phyloP scores from a whole-genome alignment of 1,284 basidiomycete species.

The Rhodotorula sp. region DNA sequence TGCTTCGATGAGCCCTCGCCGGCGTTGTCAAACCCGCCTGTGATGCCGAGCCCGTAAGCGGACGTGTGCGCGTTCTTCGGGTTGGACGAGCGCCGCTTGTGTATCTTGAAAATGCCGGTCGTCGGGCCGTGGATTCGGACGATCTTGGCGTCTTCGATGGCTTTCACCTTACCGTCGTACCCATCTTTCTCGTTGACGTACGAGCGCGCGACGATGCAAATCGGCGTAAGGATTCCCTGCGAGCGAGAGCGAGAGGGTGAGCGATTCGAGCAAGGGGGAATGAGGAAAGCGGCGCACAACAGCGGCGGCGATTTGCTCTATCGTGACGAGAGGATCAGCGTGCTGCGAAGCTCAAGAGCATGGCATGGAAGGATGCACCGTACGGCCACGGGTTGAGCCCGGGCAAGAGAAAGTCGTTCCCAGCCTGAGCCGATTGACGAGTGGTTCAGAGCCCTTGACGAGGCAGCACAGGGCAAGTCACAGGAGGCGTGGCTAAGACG shows the following conservation, averaged over 20 bases:
- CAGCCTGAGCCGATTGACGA: neutral
- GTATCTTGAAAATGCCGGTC: no score
- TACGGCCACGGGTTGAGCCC: slow-evolving; percentile 12
- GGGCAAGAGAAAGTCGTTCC: slow-evolving; percentile 11
- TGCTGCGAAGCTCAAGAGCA: no score
- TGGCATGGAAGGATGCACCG: neutral
- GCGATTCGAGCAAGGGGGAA: neutral
- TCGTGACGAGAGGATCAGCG: neutral
- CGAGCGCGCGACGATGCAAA: slow-evolving; percentile 1
- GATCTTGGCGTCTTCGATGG: neutral
- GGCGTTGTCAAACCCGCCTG: no score
- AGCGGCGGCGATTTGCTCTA: slow-evolving; percentile 14
- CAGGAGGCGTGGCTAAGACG: no score
- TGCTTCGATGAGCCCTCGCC: no score
- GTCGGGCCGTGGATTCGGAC: neutral
- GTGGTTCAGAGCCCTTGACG: no score
- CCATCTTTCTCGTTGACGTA: neutral
- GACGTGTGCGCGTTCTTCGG: no score
- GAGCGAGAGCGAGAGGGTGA: neutral
- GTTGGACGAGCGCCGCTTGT: no score
- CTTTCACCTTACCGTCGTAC: neutral
- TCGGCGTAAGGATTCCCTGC: slow-evolving; percentile 1
- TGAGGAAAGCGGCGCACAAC: neutral
- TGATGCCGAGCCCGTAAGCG: no score
- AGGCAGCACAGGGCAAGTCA: no score